Base-by-base conservation (phyloP, 345 rosid species). In the Brassica nigra region DNA sequence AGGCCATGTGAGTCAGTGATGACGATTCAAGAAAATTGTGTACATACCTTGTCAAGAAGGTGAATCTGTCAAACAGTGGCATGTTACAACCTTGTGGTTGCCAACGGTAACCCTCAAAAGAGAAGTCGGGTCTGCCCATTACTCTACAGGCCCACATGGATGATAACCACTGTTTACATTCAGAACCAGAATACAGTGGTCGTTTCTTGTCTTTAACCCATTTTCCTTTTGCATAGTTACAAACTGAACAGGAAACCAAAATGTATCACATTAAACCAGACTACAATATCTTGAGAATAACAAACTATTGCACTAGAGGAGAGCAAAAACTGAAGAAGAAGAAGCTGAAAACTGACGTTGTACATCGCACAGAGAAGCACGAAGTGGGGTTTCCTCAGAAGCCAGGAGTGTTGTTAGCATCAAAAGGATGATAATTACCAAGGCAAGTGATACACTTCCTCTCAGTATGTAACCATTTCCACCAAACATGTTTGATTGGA, bases 71-170 rank as follows among this genome's bases (percentile, higher is more conserved):
- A 79, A 91, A 94, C 66, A 86, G 90, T 33, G 84, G 86, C 86
- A 89, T 84, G 68, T 87, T 81, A 71, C 97, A 94, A 82, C 89
- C 82, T 57, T 88, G 70, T 15, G 97, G 95, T 78, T 88, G 93
- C 95, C 98, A 94, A 10, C 91, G 83, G 66, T 86, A 89, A 78
- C 85, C 73, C 72, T 94, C 98, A 0, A 83, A 94, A 3, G 97
- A 87, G 78, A 92, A 94, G 74, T 91, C 97, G 2, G 85, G 83
- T 20, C 96, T 83, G 16, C 83, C 84, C 28, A 84, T 88, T n/a
- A 85, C 76, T 78, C 92, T 81, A 84, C 95, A 92, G 0, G 97
- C 83, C 97, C 97, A 91, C 90, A 87, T 85, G 68, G 66, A 81
- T 39, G 96, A 87, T 76, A 92, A 62, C 97, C 97, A 92, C 8